Evolutionary conservation across 768 basidiomycete species (phyloP), one percentile per base, ranked within the genome.

Genomic region (Kwoniella dejecticola): DNA sequence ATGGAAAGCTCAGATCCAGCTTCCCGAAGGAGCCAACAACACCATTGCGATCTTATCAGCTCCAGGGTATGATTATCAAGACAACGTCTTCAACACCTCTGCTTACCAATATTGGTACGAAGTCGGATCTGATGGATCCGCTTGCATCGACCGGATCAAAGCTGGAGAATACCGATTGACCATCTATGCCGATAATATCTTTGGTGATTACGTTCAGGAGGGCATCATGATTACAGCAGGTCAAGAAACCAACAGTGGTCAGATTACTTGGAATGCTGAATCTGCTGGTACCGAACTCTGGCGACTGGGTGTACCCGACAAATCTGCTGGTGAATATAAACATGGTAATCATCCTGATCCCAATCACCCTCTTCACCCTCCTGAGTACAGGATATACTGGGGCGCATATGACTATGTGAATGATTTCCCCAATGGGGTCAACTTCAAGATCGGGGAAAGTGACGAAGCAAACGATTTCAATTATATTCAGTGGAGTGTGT

Each of bases 61-160:
- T 33, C 33, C 42, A 2, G 71, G 71, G 4, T 42, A 41, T 21
- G 64, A 73, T 38, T 63, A 46, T 46, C 71, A 73, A 59, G 68
- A 70, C 33, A 67, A 67, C 36, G 63, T 67, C 19, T 54, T 55
- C 48, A 46, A 27, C 11, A 11, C 33, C 33, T 52, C 19, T 27
- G 64, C 49, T n/a, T 30, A 29, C 6, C 71, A 73, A 53, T 73
- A 73, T 52, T 73, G 71, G 71, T 47, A 52, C 19, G 57, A 73
- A n/a, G 46, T 70, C 15, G 19, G 49, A 15, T 30, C 30, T 11
- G 41, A 52, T 26, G 69, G 71, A 19, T 53, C 8, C 1, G 69
- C 64, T 12, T 6, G 33, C 6, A 66, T 73, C 19, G 44, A 47
- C 33, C 60, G 67, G 3, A 62, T 73, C 56, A 68, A 70, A 49